phyloP scores from a whole-genome alignment of 2,329 filamentous ascomycete genomes.

The Lachnellula arida region DNA sequence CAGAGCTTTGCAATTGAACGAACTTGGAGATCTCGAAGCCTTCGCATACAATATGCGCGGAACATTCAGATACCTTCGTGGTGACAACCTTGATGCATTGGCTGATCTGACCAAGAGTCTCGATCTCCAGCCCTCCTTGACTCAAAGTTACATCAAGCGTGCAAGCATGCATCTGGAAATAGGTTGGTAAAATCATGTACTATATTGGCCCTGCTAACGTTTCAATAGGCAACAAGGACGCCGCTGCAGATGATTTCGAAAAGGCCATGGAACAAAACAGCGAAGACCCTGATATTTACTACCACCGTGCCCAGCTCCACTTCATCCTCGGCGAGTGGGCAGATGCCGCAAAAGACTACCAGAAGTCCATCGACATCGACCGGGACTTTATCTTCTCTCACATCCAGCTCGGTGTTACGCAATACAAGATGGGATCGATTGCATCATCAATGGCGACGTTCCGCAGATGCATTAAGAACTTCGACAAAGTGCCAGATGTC shows the following conservation, averaged over 20 bases:
- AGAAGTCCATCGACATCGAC: constrained; percentile 97
- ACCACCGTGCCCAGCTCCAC: constrained; percentile 96
- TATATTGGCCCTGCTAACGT: constrained; percentile 28
- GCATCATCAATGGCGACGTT: constrained; percentile 98
- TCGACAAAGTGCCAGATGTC: constrained; percentile 91
- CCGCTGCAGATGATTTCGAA: constrained; percentile 82
- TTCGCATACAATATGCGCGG: constrained; percentile 95
- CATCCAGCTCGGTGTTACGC: constrained; percentile 97
- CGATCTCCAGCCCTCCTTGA: constrained; percentile 79
- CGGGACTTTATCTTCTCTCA: constrained; percentile 97
- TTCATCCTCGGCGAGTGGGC: constrained; percentile 95
- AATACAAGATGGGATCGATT: constrained; percentile 99
- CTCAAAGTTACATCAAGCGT: constrained; percentile 97
- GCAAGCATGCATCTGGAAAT: constrained; percentile 97
- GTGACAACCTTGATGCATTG: constrained; percentile 79
- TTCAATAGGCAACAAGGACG: constrained; percentile 67
- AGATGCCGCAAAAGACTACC: constrained; percentile 95
- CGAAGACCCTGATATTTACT: constrained; percentile 94
- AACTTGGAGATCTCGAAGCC: constrained; percentile 77
- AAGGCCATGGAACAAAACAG: constrained; percentile 79
- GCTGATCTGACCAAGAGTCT: constrained; percentile 88
- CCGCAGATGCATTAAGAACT: constrained; percentile 96
- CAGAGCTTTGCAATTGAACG: constrained; percentile 76
- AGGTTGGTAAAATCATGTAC: constrained; percentile 46
- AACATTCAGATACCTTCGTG: constrained; percentile 89